Evolutionary conservation across 1,139 yeast species (phyloP).

Genomic region (Debaryomycetaceae sp.): DNA sequence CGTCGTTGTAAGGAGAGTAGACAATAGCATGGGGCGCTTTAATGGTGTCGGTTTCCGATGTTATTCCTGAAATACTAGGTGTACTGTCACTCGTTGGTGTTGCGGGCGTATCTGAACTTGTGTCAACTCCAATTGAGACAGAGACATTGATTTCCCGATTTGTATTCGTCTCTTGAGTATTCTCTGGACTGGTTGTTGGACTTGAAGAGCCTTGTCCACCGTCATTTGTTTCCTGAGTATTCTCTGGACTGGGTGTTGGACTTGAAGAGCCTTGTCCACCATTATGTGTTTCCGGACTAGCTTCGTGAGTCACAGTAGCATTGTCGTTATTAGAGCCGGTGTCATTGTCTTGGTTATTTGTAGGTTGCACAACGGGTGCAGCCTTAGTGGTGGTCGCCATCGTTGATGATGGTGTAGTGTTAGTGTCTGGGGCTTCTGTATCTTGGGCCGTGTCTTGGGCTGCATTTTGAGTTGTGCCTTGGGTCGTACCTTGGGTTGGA

Average conservation of each 20-base stretch:
- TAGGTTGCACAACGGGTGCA: slow-evolving; percentile 3
- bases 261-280: slow-evolving; percentile 4
- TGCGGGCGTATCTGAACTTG: slow-evolving; percentile 6
- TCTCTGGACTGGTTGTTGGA: slow-evolving; percentile 2
- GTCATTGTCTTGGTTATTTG: slow-evolving; percentile 13
- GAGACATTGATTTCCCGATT: background rate
- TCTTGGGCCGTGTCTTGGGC: slow-evolving; percentile 7
- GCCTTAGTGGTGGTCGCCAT: slow-evolving; percentile 8
- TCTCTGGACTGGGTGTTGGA: slow-evolving; percentile 5
- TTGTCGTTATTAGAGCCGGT: slow-evolving; percentile 8
- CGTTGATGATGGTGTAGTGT: slow-evolving; percentile 11
- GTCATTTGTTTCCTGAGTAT: slow-evolving; percentile 1
- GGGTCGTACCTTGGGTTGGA: slow-evolving; percentile 5
- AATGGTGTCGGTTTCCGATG: slow-evolving; percentile 11
- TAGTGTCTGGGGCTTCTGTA: slow-evolving; percentile 8
- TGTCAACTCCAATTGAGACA: slow-evolving; percentile 3
- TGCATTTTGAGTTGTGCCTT: slow-evolving; percentile 7
- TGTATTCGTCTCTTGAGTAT: background rate
- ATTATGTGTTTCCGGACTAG: slow-evolving; percentile 6
- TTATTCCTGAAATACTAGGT: slow-evolving; percentile 3
- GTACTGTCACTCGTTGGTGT: slow-evolving; percentile 10
- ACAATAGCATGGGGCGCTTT: slow-evolving; percentile 55
- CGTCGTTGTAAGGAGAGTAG: slow-evolving; percentile 77
- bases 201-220: slow-evolving; percentile 9
- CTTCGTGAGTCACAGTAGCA: slow-evolving; percentile 6